Conservation (phyloP, 2,329 filamentous ascomycete genomes). For the Beauveria brongniartii region DNA sequence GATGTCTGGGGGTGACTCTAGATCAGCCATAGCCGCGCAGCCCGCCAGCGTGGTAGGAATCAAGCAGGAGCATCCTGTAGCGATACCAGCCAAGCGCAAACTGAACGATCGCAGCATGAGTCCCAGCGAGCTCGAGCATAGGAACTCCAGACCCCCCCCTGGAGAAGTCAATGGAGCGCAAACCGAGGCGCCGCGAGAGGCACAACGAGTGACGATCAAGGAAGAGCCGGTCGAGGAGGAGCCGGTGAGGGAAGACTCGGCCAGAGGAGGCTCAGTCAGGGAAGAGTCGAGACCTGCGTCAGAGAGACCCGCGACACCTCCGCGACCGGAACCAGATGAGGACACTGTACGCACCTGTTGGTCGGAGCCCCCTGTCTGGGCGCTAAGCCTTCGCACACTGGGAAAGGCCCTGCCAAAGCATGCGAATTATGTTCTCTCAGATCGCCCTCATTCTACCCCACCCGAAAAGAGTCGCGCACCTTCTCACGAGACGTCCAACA, state of each 20-base stretch:
- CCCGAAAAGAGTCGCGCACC: conserved; percentile 25
- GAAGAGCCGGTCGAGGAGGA: background rate
- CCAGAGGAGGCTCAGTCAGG: background rate
- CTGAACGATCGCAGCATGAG: conserved; percentile 33
- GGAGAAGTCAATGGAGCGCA: conserved; percentile 38
- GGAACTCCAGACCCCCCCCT: conserved; percentile 39
- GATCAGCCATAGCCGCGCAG: conserved; percentile 17
- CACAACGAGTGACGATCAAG: background rate
- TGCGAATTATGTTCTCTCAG: conserved; percentile 39
- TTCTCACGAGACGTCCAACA: no score
- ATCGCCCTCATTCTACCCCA: conserved; percentile 23
- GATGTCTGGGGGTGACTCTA: conserved; percentile 21
- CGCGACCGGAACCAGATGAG: background rate
- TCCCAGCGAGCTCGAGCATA: conserved; percentile 43
- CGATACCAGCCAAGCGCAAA: conserved; percentile 33
- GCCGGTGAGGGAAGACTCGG: background rate
- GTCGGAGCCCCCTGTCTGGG: conserved; percentile 39
- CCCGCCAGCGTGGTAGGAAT: conserved; percentile 20
- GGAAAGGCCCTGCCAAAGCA: conserved; percentile 30
- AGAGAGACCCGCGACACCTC: conserved; percentile 19
- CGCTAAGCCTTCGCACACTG: conserved; percentile 30
- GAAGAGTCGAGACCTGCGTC: conserved; percentile 12
- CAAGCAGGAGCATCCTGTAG: conserved; percentile 19
- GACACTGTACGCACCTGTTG: conserved; percentile 28
- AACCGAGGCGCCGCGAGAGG: background rate